phyloP scores from a whole-genome alignment of 2,329 filamentous ascomycete species.

The Mycocentrospora acerina region DNA sequence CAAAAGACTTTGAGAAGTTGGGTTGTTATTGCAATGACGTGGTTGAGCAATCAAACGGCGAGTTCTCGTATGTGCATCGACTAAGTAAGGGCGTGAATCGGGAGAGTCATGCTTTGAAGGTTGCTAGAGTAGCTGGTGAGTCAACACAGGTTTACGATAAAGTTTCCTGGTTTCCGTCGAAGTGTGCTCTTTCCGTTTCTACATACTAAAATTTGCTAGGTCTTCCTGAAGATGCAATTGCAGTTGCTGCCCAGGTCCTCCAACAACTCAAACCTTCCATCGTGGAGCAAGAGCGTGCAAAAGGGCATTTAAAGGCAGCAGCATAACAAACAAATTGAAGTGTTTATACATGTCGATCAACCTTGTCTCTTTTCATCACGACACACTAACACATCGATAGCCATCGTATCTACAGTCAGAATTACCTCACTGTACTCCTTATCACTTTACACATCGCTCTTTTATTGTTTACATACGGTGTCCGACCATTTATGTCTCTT shows the following conservation, averaged over 20 bases:
- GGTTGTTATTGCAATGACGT: conserved; percentile 89
- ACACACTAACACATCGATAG: too few relatives aligned
- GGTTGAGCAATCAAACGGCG: conserved; percentile 62
- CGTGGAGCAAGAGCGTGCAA: too few relatives aligned
- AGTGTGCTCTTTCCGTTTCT: background rate
- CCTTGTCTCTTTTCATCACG: too few relatives aligned
- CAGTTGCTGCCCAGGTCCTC: conserved; percentile 64
- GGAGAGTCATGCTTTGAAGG: conserved; percentile 88
- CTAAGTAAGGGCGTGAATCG: conserved; percentile 80
- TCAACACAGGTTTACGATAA: background rate
- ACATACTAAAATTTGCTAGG: conserved; percentile 41
- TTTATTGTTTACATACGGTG: too few relatives aligned
- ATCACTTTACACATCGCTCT: too few relatives aligned
- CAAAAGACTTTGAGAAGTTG: conserved; percentile 58
- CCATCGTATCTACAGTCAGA: too few relatives aligned
- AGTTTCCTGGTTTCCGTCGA: too few relatives aligned
- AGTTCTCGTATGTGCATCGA: conserved; percentile 83
- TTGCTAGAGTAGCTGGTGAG: conserved; percentile 76
- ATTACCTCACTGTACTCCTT: too few relatives aligned
- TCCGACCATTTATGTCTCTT: too few relatives aligned
- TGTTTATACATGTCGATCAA: too few relatives aligned
- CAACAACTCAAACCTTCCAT: conserved; percentile 22
- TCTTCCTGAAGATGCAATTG: conserved; percentile 71
- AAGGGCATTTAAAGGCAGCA: too few relatives aligned
- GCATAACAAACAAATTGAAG: too few relatives aligned